Percentiles rank a stretch among this genome's conserved stretches.
These are phyloP conservation scores for Dicorynia guianensis DNA, from an alignment of 306 rosid genomes.

Conservation along the genomic window DNA sequence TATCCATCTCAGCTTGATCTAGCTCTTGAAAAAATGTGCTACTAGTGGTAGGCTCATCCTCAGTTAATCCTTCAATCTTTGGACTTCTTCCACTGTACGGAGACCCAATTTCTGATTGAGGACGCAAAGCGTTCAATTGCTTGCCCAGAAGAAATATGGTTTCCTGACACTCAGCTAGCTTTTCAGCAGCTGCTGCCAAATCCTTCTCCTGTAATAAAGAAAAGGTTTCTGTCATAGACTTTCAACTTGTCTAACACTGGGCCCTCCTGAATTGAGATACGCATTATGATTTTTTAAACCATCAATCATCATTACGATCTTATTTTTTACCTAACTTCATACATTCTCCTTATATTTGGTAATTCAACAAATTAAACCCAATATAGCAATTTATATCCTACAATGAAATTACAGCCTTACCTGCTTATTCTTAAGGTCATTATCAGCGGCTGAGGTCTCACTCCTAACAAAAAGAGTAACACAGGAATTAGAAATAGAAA, in stretches of 20 bases:
- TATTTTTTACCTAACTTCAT: not conserved
- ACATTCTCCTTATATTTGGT: not conserved
- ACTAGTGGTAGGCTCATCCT: conserved; percentile 60
- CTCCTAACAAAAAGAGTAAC: conserved; percentile 55
- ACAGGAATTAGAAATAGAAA: conserved; percentile 40
- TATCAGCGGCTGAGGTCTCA: conserved; percentile 59
- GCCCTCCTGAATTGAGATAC: conserved; percentile 15
- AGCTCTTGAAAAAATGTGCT: conserved; percentile 56
- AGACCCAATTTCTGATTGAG: conserved; percentile 70
- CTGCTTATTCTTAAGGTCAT: conserved; percentile 65
- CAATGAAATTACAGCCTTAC: conserved; percentile 49
- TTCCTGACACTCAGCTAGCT: conserved; percentile 98
- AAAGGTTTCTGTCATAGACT: conserved; percentile 31
- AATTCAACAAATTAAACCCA: not conserved
- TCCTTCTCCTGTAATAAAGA: conserved; percentile 73
- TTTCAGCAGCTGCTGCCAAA: conserved; percentile 86
- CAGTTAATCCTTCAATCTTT: conserved; percentile 55
- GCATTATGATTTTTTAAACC: conserved; percentile 18
- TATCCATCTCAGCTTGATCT: conserved; percentile 60
- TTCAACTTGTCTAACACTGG: conserved; percentile 17
- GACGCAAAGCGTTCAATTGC: conserved; percentile 85
- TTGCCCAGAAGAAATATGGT: conserved; percentile 92
- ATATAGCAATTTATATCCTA: conserved; percentile 20
- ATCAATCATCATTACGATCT: not conserved
- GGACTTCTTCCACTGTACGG: conserved; percentile 59